Evolutionary conservation across 2,329 filamentous ascomycete species (phyloP).

Genomic region (Fusarium graminum): DNA sequence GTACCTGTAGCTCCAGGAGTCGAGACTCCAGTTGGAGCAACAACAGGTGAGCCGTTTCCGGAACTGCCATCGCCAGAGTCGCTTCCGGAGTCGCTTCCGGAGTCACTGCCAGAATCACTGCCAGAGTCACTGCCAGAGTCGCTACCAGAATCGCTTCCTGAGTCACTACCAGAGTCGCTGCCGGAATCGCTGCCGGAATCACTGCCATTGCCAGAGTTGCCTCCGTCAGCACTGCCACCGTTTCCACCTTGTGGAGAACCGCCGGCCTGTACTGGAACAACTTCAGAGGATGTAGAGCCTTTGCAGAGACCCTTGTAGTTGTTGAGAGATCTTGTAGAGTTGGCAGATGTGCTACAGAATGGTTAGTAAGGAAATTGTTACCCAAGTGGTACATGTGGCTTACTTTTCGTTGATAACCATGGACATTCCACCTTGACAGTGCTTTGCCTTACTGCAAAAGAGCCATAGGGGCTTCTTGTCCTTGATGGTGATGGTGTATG

Average conservation of each 20-base stretch:
- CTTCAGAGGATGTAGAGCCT: constrained; percentile 47
- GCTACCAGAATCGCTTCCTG: constrained; percentile 12
- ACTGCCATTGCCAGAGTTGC: not conserved
- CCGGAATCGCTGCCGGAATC: not conserved
- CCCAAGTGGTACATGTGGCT: constrained; percentile 49
- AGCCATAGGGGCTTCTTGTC: constrained; percentile 80
- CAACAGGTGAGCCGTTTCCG: constrained; percentile 7
- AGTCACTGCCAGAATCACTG: not conserved
- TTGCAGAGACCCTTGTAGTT: constrained; percentile 61
- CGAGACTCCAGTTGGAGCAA: constrained; percentile 24
- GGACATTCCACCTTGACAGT: constrained; percentile 81
- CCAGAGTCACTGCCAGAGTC: constrained; percentile 7
- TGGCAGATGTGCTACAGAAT: constrained; percentile 60
- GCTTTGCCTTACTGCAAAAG: constrained; percentile 80
- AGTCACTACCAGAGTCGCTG: not conserved
- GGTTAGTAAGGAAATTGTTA: constrained; percentile 8
- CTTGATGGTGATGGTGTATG: constrained; percentile 79
- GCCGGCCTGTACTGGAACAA: constrained; percentile 43
- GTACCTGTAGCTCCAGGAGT: constrained; percentile 41
- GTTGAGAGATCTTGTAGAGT: constrained; percentile 64
- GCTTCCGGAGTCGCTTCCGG: not conserved
- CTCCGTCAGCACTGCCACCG: constrained; percentile 18
- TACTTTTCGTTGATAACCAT: constrained; percentile 83
- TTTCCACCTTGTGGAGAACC: constrained; percentile 42
- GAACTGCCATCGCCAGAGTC: constrained; percentile 2